Evolutionary conservation across 1,284 basidiomycete genomes (phyloP), one percentile per base, ranked within the genome.

Genomic region (Taiwanofungus camphoratus): DNA sequence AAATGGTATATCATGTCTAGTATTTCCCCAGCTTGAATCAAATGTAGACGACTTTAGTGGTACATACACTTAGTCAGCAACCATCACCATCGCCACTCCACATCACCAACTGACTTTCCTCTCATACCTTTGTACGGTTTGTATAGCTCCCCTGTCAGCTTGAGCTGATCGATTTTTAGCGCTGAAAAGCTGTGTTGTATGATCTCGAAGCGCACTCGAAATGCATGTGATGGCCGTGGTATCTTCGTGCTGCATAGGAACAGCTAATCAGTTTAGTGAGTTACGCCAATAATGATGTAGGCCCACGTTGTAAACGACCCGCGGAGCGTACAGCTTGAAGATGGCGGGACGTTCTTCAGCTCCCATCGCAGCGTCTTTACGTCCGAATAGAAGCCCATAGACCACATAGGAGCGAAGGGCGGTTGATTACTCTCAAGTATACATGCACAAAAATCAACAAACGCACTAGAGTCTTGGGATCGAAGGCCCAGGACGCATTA

Each of bases 121-220:
- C 87, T 66, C 44, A 90, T 82, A 16, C 87, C 87, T 58, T 79
- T 73, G 52, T 67, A 74, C 4, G 69, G 68, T 64, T 92, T 95
- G 69, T 89, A 93, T 12, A 80, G 64, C 61, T 88, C 87, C 2
- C 85, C 81, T 0, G 76, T 77, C n/a, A 96, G 68, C 59, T 84
- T 89, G 44, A 97, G 74, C 53, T 91, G 83, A 48, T 92, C 87
- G 2, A 96, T 83, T 50, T 87, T 87, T 41, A 96, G 67, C 6
- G 82, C 75, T 2, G 90, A 92, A 59, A 86, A 87, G 29, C 81
- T 82, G 58, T 87, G 71, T 33, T 84, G 77, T 18, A 80, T 73
- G 24, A 92, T 76, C 32, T 79, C 75, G 63, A 90, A 96, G 7
- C 66, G 67, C 24, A 91, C 70, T 41, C 77, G 74, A 45, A 95